These are phyloP conservation scores for Elaeis guineensis DNA, from an alignment of 176 grass and related monocot species.

Conservation along the genomic window DNA sequence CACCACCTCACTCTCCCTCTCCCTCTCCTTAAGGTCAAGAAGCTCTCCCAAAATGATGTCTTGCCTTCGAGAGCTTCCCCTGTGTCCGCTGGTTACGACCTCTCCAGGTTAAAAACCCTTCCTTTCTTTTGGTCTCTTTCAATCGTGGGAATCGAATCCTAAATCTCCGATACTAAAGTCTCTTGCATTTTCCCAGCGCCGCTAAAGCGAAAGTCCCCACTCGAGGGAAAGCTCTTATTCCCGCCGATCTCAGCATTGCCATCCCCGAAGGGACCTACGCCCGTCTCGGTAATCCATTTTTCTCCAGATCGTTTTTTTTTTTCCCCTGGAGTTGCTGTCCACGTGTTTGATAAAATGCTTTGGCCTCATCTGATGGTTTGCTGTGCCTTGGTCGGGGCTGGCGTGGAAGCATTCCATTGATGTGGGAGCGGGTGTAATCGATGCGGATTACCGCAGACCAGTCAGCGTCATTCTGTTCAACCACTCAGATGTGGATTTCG, in stretches of 20 bases:
- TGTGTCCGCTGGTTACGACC: too few relatives aligned
- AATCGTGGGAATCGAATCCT: too few relatives aligned
- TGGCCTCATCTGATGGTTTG: not conserved
- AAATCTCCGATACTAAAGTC: too few relatives aligned
- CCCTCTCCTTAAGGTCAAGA: too few relatives aligned
- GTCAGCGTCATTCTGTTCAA: slow-evolving; percentile 89
- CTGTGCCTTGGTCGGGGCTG: slow-evolving; percentile 68
- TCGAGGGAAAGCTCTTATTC: slow-evolving; percentile 67
- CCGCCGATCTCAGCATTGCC: slow-evolving; percentile 70
- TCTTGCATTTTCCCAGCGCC: slow-evolving; percentile 26
- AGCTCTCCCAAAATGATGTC: too few relatives aligned
- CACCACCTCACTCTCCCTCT: too few relatives aligned
- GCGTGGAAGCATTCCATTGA: too few relatives aligned
- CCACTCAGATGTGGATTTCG: slow-evolving; percentile 67
- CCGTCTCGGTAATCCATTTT: slow-evolving; percentile 46
- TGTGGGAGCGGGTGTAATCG: slow-evolving; percentile 83
- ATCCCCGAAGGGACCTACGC: slow-evolving; percentile 87
- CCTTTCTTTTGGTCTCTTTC: not conserved
- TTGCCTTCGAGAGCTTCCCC: too few relatives aligned
- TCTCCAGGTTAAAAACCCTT: too few relatives aligned
- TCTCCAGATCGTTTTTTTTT: too few relatives aligned
- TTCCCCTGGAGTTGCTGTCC: not conserved
- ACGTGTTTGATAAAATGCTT: slow-evolving; percentile 24
- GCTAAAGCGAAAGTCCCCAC: slow-evolving; percentile 46
- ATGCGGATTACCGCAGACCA: slow-evolving; percentile 72